phyloP scores from a whole-genome alignment of 2,329 filamentous ascomycete genomes.

The Xylaria sp. region DNA sequence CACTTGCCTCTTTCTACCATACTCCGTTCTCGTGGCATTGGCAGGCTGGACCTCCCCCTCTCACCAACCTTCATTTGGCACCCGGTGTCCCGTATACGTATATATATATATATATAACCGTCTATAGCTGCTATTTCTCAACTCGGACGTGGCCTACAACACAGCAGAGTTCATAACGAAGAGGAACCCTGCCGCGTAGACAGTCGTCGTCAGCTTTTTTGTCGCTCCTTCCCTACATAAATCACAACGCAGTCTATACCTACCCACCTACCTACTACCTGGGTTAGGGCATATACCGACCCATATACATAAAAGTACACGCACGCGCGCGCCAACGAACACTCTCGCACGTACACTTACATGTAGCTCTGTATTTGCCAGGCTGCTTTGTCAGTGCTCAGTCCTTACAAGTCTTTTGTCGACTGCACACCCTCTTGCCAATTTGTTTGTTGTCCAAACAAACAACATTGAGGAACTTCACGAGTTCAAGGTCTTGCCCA shows the following conservation, averaged over 20 bases:
- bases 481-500: slow-evolving; percentile 25
- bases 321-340: neutral
- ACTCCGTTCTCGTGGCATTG: slow-evolving; percentile 19
- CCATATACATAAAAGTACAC: neutral
- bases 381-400: slow-evolving; percentile 12
- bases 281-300: neutral
- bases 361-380: slow-evolving; percentile 24
- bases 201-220: neutral
- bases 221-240: slow-evolving; percentile 49
- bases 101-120: slow-evolving; percentile 15
- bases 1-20: slow-evolving; percentile 28
- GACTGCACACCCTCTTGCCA: slow-evolving; percentile 33
- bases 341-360: neutral
- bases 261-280: slow-evolving; percentile 2
- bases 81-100: slow-evolving; percentile 16
- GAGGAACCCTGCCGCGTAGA: slow-evolving; percentile 11
- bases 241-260: slow-evolving; percentile 4
- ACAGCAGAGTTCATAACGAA: slow-evolving; percentile 23
- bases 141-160: neutral
- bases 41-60: slow-evolving; percentile 28
- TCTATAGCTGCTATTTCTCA: slow-evolving; percentile 19
- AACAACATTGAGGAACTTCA: slow-evolving; percentile 7
- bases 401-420: slow-evolving; percentile 34
- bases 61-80: slow-evolving; percentile 35
- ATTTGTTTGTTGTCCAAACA: slow-evolving; percentile 32